A percentile compares a stretch with the other conserved stretches of the same genome.
Conservation (phyloP, 2,329 filamentous ascomycete species). For the Nemania sp. region DNA sequence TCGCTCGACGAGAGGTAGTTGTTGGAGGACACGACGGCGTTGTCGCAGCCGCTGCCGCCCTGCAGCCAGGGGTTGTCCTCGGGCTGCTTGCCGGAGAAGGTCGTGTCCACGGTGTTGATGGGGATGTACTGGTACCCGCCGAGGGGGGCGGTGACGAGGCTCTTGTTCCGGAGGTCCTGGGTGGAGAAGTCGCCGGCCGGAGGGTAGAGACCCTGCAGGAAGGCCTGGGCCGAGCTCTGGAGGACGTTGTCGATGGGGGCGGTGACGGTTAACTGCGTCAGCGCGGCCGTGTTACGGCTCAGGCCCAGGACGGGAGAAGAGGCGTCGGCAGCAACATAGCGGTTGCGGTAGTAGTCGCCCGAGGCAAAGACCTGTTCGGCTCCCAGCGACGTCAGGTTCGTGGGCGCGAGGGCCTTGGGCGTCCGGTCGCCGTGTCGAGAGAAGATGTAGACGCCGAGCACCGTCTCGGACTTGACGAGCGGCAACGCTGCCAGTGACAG, state of each 20-base stretch:
- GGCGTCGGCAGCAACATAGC: constrained; percentile 70
- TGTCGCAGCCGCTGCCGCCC: constrained; percentile 60
- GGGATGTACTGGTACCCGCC: constrained; percentile 85
- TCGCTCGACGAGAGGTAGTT: constrained; percentile 55
- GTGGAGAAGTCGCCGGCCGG: constrained; percentile 63
- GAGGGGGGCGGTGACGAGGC: constrained; percentile 67
- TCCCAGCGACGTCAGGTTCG: constrained; percentile 77
- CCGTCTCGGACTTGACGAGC: constrained; percentile 61
- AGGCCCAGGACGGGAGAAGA: constrained; percentile 67
- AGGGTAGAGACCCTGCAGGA: constrained; percentile 86
- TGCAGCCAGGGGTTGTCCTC: constrained; percentile 64
- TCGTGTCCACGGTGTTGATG: constrained; percentile 63
- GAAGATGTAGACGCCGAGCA: constrained; percentile 85
- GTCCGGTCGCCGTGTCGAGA: constrained; percentile 89
- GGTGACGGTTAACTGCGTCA: constrained; percentile 72
- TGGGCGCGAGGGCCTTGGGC: constrained; percentile 72
- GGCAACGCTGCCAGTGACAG: constrained; percentile 45
- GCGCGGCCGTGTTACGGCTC: constrained; percentile 66
- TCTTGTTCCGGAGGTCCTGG: constrained; percentile 73
- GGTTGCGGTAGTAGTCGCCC: constrained; percentile 74
- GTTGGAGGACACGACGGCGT: constrained; percentile 59
- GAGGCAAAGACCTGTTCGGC: constrained; percentile 74
- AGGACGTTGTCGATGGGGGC: constrained; percentile 78
- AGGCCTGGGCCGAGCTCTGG: constrained; percentile 77
- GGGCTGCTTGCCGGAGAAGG: constrained; percentile 57